Base-by-base conservation (phyloP, 768 basidiomycete genomes). In the Termitomyces sp. region DNA sequence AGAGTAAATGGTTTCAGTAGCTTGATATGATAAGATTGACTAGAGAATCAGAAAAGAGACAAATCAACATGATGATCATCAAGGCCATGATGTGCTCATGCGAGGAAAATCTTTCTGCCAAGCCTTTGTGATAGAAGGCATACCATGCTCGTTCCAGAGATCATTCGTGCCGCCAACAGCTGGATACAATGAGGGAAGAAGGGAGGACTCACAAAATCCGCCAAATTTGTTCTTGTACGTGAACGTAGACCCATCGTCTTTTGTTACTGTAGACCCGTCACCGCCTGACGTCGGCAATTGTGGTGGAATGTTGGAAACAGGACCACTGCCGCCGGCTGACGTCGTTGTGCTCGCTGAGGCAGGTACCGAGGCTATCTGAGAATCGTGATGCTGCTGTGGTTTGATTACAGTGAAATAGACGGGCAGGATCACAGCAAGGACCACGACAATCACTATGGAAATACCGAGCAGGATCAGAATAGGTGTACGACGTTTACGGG, bases 221-320 rank as follows among this genome's bases (percentile, higher is more conserved):
- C 85, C 91, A 68, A 91, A 89, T 20, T 80, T 73, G 71, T 95
- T 95, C 59, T 76, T 77, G 70, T 96, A 95, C 2, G 78, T 83
- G 72, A 94, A 89, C 1, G 80, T 85, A 1, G 82, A 73, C 1
- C 93, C 94, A 67, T 93, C 81, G 3, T 80, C 83, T 20, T 78
- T 75, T 8, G 78, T 83, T 54, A 93, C 73, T 5, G 76, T 76
- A 32, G 86, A 88, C 10, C 91, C 92, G 67, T 89, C 84, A 18
- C 83, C 82, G 13, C 93, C 93, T 3, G 77, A 74, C 28, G 74
- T 76, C 0, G 70, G 63, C 18, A 66, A 64, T 9, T 63, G n/a
- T 26, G 56, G 62, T 5, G 66, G 32, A 18, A 49, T 56, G n/a
- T 60, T 60, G 23, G 36, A 33, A 13, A 35, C 33, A 55, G 53